A percentile compares a stretch with the other conserved stretches of the same genome.
Evolutionary conservation across 805 yeast genomes (phyloP).

Genomic region (Yarrowia sp.): DNA sequence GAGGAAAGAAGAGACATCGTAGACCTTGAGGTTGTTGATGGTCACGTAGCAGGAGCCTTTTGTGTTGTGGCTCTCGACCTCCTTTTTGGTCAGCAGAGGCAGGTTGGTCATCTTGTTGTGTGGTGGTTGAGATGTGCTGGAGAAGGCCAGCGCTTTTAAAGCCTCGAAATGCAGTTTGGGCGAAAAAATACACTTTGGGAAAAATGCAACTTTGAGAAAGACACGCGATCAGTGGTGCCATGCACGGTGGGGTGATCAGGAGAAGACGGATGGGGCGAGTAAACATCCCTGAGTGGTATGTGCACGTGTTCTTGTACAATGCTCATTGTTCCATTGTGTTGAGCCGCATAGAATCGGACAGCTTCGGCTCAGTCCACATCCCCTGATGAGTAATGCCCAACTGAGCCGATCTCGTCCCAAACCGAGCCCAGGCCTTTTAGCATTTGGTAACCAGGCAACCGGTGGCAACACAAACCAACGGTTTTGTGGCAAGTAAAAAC

Average conservation of each 20-base stretch:
- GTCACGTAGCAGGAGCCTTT: constrained; percentile 46
- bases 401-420: too few species aligned
- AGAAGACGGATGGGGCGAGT: neutral
- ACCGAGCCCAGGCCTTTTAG: too few species aligned
- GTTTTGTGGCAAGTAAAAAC: neutral
- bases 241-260: neutral
- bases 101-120: neutral
- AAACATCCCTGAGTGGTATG: too few species aligned
- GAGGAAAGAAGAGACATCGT: constrained; percentile 71
- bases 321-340: too few species aligned
- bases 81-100: constrained; percentile 14
- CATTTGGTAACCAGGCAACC: neutral
- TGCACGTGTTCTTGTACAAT: too few species aligned
- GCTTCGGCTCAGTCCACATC: too few species aligned
- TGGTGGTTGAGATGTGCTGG: neutral
- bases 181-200: neutral
- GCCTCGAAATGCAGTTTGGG: neutral
- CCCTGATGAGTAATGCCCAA: too few species aligned
- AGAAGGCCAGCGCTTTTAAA: neutral
- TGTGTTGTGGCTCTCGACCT: constrained; percentile 23
- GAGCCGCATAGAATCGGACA: too few species aligned
- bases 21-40: constrained; percentile 71
- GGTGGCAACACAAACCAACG: neutral
- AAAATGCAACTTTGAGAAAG: neutral
- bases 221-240: neutral